Evolutionary conservation across 345 rosid genomes (phyloP).

Genomic region (Odontarrhena argentea): DNA sequence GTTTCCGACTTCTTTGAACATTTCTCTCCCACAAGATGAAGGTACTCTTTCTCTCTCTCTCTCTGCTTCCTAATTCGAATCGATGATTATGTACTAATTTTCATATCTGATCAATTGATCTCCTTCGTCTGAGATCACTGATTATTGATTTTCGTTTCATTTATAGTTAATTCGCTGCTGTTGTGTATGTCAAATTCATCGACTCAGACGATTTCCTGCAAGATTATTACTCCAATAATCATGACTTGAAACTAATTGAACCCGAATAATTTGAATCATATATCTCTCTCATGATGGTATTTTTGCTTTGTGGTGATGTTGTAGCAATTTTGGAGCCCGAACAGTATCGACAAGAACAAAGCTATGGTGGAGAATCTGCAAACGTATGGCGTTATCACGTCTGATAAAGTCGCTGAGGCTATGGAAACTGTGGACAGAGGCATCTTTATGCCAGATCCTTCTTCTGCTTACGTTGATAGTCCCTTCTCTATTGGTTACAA

Average conservation of each 20-base stretch:
- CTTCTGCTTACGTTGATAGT: constrained; percentile 76
- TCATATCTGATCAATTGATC: no score
- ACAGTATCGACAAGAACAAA: constrained; percentile 60
- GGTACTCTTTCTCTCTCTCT: no score
- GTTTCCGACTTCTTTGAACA: no score
- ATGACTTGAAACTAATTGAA: background rate
- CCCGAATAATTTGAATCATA: background rate
- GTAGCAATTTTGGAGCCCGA: constrained; percentile 68
- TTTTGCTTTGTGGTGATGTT: background rate
- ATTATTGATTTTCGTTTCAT: no score
- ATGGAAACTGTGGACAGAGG: constrained; percentile 90
- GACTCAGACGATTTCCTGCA: no score
- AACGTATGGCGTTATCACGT: constrained; percentile 59
- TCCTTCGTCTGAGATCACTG: no score
- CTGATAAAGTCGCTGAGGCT: constrained; percentile 68
- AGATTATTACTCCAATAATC: background rate
- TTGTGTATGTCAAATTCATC: no score
- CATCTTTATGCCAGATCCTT: constrained; percentile 68
- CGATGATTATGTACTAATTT: no score
- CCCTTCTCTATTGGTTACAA: constrained; percentile 92
- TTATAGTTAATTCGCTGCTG: no score
- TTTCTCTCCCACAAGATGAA: no score
- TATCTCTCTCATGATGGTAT: background rate
- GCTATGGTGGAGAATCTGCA: constrained; percentile 74
- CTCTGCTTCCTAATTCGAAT: no score